Evolutionary conservation across 2,329 filamentous ascomycete species (phyloP), one percentile per base, ranked within the genome.

Genomic region (Fusarium citri): DNA sequence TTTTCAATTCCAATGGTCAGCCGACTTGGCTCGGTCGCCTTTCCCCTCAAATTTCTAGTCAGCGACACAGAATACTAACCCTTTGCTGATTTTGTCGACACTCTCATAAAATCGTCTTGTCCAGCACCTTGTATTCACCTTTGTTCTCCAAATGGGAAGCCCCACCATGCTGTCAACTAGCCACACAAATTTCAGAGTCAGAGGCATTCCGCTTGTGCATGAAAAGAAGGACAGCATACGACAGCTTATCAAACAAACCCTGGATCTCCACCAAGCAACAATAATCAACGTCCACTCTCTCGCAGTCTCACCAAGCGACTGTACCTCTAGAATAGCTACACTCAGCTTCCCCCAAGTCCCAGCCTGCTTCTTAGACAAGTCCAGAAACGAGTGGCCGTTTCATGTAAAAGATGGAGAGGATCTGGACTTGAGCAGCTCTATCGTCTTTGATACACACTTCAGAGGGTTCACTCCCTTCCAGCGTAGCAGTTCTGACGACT

Each of bases 371-470:
- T 26, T 23, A 4, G 28, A 50, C 23, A 2, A 3, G 8, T 14
- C 45, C 1, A 30, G 1, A 2, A 9, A 12, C 18, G 37, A 61
- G 26, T 61, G 59, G 59, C 1, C 5, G 1, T 59, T 61, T 3
- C 1, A 16, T 1, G 5, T 59, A 1, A 18, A 20, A 5, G n/a
- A 31, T 2, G 59, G 6, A 6, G 5, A 31, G 0, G 20, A 50
- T 0, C 10, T 61, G 6, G 59, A 50, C 11, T 59, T 61, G 14
- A n/a, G n/a, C 14, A 50, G 11, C 4, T 50, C 28, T 5, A 28
- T 61, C 8, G 37, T 48, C 3, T 61, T 61, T 18, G 59, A 61
- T 5, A 59, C 37, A 2, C 59, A 61, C 8, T 59, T 61, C 1
- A 26, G 9, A 2, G 54, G 59, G 0, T 61, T 61, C 23, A 61